Conservation (phyloP, 768 basidiomycete genomes). For the Rhizopogon salebrosus region DNA sequence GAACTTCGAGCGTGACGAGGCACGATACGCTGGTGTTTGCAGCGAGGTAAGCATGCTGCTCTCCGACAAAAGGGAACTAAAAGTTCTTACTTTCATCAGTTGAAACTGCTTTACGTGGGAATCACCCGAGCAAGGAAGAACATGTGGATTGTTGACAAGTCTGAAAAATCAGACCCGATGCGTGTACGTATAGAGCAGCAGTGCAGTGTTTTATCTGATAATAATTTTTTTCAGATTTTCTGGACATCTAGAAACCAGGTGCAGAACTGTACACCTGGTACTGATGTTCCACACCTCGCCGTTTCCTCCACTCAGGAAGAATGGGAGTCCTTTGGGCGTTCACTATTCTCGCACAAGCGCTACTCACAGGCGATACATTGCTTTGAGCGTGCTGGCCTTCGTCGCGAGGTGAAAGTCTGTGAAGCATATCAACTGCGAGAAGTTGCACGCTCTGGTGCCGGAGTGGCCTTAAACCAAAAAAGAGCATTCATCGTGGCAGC, state of each 20-base stretch:
- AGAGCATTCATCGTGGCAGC: conserved; percentile 43
- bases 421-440: conserved; percentile 52
- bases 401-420: conserved; percentile 40
- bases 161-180: conserved; percentile 52
- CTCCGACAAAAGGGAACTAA: background rate
- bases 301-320: conserved; percentile 45
- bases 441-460: conserved; percentile 33
- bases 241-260: conserved; percentile 46
- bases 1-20: conserved; percentile 37
- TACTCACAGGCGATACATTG: conserved; percentile 49
- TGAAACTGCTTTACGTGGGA: conserved; percentile 68
- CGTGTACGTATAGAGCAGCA: conserved; percentile 32
- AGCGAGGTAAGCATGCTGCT: conserved; percentile 39
- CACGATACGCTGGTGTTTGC: conserved; percentile 50
- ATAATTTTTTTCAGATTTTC: conserved; percentile 33
- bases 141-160: conserved; percentile 65
- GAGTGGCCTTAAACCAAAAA: conserved; percentile 21
- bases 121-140: conserved; percentile 66
- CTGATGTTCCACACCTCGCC: conserved; percentile 49
- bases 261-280: conserved; percentile 42
- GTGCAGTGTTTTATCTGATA: background rate
- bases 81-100: conserved; percentile 26
- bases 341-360: conserved; percentile 32
- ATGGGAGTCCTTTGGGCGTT: conserved; percentile 37
- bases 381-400: conserved; percentile 42